Percentiles rank a stretch among this genome's conserved stretches.
These are phyloP conservation scores for Volutella citrinella DNA, from an alignment of 2,329 filamentous ascomycete species.

Conservation along the genomic window DNA sequence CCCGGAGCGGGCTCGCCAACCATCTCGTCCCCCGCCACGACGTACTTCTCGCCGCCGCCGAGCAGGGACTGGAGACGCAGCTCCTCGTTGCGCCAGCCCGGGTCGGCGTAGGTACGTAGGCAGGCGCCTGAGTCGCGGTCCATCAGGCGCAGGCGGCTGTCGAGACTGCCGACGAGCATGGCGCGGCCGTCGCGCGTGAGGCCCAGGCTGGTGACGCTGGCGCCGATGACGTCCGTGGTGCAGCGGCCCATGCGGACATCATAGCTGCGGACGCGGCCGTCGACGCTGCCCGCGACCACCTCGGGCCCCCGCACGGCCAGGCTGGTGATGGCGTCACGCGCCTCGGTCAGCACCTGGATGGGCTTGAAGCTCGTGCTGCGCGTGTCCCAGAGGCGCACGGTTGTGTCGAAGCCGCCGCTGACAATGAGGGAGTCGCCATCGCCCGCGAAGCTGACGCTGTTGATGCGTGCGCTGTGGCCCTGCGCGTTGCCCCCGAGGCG, in stretches of 20 bases:
- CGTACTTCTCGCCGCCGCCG: slow-evolving; percentile 72
- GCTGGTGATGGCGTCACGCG: slow-evolving; percentile 63
- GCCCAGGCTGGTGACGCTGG: slow-evolving; percentile 70
- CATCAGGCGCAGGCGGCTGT: slow-evolving; percentile 75
- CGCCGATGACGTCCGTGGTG: slow-evolving; percentile 67
- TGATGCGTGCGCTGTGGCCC: slow-evolving; percentile 71
- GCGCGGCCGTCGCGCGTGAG: slow-evolving; percentile 71
- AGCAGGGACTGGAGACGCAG: slow-evolving; percentile 74
- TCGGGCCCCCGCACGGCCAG: slow-evolving; percentile 48
- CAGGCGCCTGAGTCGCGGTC: slow-evolving; percentile 73
- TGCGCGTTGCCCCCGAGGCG: slow-evolving; percentile 62
- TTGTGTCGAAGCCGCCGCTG: slow-evolving; percentile 72
- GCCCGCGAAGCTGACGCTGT: slow-evolving; percentile 76
- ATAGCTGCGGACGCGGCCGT: slow-evolving; percentile 78
- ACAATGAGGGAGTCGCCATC: slow-evolving; percentile 71
- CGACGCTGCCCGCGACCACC: slow-evolving; percentile 76
- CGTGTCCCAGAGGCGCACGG: slow-evolving; percentile 73
- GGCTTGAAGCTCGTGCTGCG: slow-evolving; percentile 55
- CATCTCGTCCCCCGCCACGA: slow-evolving; percentile 77
- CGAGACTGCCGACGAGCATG: slow-evolving; percentile 71
- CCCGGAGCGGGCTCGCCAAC: slow-evolving; percentile 20
- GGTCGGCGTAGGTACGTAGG: slow-evolving; percentile 66
- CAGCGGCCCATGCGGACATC: slow-evolving; percentile 75
- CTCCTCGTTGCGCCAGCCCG: slow-evolving; percentile 60
- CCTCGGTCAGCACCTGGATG: slow-evolving; percentile 70